phyloP scores from a whole-genome alignment of 495 filamentous ascomycete genomes.

The Geopyxis carbonaria region DNA sequence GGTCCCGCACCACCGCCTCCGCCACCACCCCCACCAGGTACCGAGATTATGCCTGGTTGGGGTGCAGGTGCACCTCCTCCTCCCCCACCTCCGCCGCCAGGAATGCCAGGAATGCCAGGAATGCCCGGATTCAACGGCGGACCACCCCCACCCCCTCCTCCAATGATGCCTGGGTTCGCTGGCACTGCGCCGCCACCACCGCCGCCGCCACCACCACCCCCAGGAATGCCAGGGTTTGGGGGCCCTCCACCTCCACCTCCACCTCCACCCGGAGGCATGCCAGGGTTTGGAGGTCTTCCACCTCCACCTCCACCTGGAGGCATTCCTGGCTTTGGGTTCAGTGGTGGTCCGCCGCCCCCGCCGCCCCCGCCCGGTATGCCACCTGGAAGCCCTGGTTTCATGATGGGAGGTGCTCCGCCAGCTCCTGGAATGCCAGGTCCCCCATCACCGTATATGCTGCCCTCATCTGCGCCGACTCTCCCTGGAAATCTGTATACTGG shows the following conservation, averaged over 20 bases:
- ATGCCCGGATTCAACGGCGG: too few relatives aligned
- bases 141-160: conserved; percentile 35
- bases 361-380: conserved; percentile 24
- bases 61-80: conserved; percentile 28
- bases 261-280: conserved; percentile 5
- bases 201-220: conserved; percentile 12
- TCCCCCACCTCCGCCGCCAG: conserved; percentile 44
- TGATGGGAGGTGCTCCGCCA: conserved; percentile 16
- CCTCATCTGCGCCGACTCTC: not conserved
- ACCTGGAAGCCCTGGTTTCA: conserved; percentile 23
- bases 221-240: conserved; percentile 11
- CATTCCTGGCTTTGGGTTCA: conserved; percentile 8
- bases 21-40: conserved; percentile 32
- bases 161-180: conserved; percentile 26
- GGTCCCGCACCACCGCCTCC: conserved; percentile 38
- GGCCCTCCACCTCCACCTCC: conserved; percentile 14
- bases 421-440: conserved; percentile 18
- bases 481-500: conserved; percentile 32
- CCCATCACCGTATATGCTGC: conserved; percentile 13
- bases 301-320: conserved; percentile 15
- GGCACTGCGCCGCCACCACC: conserved; percentile 9
- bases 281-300: conserved; percentile 9
- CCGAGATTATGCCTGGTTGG: conserved; percentile 31
- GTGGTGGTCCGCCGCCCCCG: conserved; percentile 17
- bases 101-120: conserved; percentile 13